Evolutionary conservation across 2,329 filamentous ascomycete genomes (phyloP).

Genomic region (Aspergillus vadensis): DNA sequence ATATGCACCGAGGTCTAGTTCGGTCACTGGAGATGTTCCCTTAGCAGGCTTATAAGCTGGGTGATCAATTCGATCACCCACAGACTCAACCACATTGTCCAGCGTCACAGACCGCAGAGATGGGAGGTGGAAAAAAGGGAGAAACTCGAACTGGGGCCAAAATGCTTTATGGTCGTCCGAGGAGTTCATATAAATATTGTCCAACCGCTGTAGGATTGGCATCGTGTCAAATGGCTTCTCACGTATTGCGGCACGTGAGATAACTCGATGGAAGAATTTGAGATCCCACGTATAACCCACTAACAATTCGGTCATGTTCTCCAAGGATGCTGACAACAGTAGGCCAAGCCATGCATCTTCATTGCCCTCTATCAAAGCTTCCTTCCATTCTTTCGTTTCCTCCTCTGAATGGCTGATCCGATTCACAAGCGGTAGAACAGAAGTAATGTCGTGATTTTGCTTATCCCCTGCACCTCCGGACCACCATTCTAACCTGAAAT

Average conservation of each 20-base stretch:
- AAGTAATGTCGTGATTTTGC: neutral
- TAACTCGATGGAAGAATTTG: neutral
- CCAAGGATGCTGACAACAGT: too few species aligned
- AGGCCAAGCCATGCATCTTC: conserved; percentile 11
- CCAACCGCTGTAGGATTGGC: conserved; percentile 1
- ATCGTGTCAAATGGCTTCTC: neutral
- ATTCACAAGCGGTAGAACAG: neutral
- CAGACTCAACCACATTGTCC: neutral
- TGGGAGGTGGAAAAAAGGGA: conserved; percentile 9
- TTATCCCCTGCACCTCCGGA: neutral
- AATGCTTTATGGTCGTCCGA: neutral
- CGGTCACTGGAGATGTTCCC: neutral
- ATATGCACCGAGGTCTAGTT: neutral
- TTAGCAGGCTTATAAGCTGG: neutral
- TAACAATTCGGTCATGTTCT: neutral
- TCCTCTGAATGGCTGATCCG: neutral
- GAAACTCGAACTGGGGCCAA: neutral
- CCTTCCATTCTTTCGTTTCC: neutral
- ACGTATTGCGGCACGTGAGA: neutral
- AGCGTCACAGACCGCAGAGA: neutral
- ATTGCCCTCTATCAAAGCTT: neutral
- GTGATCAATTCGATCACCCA: neutral
- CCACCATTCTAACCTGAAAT: neutral
- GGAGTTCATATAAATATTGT: neutral
- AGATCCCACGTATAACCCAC: neutral